Evolutionary conservation across 2,329 filamentous ascomycete species (phyloP).

Genomic region (Scedosporium minutisporum): DNA sequence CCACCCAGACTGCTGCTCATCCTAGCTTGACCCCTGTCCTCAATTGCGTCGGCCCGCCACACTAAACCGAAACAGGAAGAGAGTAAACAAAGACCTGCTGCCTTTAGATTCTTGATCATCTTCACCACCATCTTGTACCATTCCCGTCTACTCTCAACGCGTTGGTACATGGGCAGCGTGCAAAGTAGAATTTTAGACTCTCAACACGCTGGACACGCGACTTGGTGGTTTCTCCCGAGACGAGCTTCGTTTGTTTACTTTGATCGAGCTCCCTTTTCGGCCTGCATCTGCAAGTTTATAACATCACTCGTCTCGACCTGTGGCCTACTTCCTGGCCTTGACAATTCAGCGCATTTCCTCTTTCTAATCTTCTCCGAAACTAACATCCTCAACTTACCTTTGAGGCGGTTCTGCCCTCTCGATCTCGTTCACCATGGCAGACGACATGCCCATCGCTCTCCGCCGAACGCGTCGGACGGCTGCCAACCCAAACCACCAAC

Average conservation of each 20-base stretch:
- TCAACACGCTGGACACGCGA: neutral
- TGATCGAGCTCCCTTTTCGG: neutral
- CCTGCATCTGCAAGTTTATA: neutral
- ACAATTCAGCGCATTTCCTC: neutral
- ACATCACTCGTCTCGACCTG: neutral
- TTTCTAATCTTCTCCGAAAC: neutral
- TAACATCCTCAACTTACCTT: neutral
- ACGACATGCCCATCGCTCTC: slow-evolving; percentile 43
- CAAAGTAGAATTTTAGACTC: neutral
- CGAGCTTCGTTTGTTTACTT: neutral
- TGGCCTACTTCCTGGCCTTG: neutral
- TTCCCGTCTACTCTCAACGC: neutral
- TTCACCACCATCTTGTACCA: neutral
- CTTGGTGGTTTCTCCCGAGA: neutral
- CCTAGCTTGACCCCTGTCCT: neutral
- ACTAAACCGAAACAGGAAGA: neutral
- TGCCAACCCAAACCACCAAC: slow-evolving; percentile 17
- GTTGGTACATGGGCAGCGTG: neutral
- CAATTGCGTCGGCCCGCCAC: neutral
- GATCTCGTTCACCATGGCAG: slow-evolving; percentile 17
- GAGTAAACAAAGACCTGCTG: neutral
- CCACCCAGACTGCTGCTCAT: neutral
- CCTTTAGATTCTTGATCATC: neutral
- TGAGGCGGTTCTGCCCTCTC: neutral
- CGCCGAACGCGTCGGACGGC: slow-evolving; percentile 39